Conservation (phyloP, 768 basidiomycete genomes). For the Heimioporus sp. region DNA sequence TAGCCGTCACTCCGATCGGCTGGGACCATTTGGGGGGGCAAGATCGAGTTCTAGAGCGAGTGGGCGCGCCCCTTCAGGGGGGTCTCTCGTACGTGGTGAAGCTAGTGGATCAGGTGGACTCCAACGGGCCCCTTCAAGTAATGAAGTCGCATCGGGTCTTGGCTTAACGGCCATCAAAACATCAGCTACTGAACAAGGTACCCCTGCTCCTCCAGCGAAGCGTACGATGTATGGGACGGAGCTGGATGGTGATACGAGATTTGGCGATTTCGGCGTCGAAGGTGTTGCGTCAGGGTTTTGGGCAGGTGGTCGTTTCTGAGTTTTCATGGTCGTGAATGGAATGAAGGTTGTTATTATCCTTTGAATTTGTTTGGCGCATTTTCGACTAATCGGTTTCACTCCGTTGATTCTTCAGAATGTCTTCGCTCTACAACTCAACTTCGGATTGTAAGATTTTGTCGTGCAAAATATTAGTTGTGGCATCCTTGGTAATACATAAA, state of each 20-base stretch:
- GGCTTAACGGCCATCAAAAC: slow-evolving; percentile 41
- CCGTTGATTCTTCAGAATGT: slow-evolving; percentile 1
- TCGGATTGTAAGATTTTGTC: slow-evolving; percentile 8
- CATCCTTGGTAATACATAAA: not conserved
- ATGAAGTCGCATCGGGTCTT: slow-evolving; percentile 43
- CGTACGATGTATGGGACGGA: slow-evolving; percentile 86
- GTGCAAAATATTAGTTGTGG: slow-evolving; percentile 20
- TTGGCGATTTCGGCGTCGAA: slow-evolving; percentile 81
- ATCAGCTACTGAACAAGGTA: slow-evolving; percentile 37
- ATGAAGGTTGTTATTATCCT: not conserved
- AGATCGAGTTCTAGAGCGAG: slow-evolving; percentile 39
- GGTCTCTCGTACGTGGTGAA: slow-evolving; percentile 25
- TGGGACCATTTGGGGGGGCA: slow-evolving; percentile 30
- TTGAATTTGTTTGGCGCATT: slow-evolving; percentile 5
- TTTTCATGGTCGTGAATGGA: not conserved
- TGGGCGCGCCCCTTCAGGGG: slow-evolving; percentile 26
- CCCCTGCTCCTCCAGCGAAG: slow-evolving; percentile 47
- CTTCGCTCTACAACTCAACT: not conserved
- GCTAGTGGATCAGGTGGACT: slow-evolving; percentile 24
- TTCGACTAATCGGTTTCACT: slow-evolving; percentile 8
- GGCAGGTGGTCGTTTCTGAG: slow-evolving; percentile 48
- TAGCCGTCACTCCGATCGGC: slow-evolving; percentile 32
- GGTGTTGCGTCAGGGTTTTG: slow-evolving; percentile 75
- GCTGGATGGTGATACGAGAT: slow-evolving; percentile 76
- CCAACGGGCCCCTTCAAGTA: slow-evolving; percentile 39